phyloP scores from a whole-genome alignment of 805 yeast genomes.

The Wickerhamiella occidentalis region DNA sequence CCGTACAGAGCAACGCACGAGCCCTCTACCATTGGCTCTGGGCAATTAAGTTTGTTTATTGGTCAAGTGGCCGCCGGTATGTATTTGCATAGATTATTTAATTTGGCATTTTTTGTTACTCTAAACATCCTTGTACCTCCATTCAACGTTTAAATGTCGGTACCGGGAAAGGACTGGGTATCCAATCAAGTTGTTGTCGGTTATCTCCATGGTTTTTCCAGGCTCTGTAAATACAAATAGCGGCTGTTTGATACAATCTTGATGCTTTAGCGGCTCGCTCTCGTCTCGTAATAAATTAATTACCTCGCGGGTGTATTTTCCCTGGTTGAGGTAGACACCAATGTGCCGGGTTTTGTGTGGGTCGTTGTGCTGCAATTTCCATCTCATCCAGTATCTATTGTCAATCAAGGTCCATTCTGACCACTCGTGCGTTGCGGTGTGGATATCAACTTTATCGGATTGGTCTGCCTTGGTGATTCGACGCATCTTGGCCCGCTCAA shows the following conservation, averaged over 20 bases:
- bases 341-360: neutral
- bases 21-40: conserved; percentile 13
- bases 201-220: conserved; percentile 4
- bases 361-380: conserved; percentile 12
- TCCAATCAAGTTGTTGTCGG: conserved; percentile 14
- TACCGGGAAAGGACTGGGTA: conserved; percentile 17
- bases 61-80: neutral
- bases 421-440: conserved; percentile 15
- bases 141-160: conserved; percentile 13
- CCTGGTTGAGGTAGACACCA: neutral
- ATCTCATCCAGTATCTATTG: conserved; percentile 20
- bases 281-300: conserved; percentile 6
- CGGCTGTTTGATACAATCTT: conserved; percentile 15
- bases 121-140: conserved; percentile 8
- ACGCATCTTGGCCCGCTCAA: neutral
- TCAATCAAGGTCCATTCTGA: conserved; percentile 18
- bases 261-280: neutral
- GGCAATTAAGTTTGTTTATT: neutral
- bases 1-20: conserved; percentile 10
- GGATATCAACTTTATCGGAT: neutral
- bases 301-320: neutral
- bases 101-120: neutral
- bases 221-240: conserved; percentile 14
- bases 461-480: conserved; percentile 10
- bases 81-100: neutral